Conservation (phyloP, 2,329 filamentous ascomycete genomes). For the Colletotrichum cordylinicola region DNA sequence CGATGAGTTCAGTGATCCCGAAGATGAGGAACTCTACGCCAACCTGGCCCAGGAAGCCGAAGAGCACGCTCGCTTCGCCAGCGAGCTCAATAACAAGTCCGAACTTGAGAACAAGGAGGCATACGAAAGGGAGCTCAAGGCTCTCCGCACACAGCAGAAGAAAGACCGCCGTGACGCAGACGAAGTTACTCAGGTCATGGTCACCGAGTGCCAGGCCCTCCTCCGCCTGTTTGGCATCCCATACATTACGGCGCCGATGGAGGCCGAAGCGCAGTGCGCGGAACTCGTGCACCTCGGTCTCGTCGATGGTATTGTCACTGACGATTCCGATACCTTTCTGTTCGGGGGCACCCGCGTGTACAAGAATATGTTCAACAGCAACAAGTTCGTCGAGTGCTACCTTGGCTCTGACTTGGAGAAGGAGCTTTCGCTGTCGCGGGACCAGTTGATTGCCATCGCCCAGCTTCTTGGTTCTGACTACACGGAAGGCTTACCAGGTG, state of each 20-base stretch:
- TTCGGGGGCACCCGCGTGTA: slow-evolving; percentile 97
- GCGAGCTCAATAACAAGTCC: slow-evolving; percentile 80
- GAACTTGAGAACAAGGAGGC: slow-evolving; percentile 73
- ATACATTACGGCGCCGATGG: slow-evolving; percentile 98
- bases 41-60: slow-evolving; percentile 90
- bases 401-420: slow-evolving; percentile 82
- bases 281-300: slow-evolving; percentile 85
- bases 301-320: slow-evolving; percentile 96
- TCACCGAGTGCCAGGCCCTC: slow-evolving; percentile 91
- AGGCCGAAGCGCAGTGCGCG: slow-evolving; percentile 97
- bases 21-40: slow-evolving; percentile 87
- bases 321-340: slow-evolving; percentile 95
- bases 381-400: slow-evolving; percentile 98
- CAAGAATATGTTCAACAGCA: slow-evolving; percentile 99
- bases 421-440: slow-evolving; percentile 86
- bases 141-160: slow-evolving; percentile 91
- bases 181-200: slow-evolving; percentile 96
- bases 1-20: slow-evolving; percentile 81
- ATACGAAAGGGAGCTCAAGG: slow-evolving; percentile 87
- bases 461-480: slow-evolving; percentile 95
- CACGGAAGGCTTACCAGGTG: slow-evolving; percentile 86
- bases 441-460: slow-evolving; percentile 86
- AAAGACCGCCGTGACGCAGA: slow-evolving; percentile 96
- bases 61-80: slow-evolving; percentile 92
- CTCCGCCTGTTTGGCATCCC: slow-evolving; percentile 91